Percentiles rank a stretch among this genome's conserved stretches.
These are phyloP conservation scores for Aspergillus texensis DNA, from an alignment of 2,329 filamentous ascomycete genomes.

Conservation along the genomic window DNA sequence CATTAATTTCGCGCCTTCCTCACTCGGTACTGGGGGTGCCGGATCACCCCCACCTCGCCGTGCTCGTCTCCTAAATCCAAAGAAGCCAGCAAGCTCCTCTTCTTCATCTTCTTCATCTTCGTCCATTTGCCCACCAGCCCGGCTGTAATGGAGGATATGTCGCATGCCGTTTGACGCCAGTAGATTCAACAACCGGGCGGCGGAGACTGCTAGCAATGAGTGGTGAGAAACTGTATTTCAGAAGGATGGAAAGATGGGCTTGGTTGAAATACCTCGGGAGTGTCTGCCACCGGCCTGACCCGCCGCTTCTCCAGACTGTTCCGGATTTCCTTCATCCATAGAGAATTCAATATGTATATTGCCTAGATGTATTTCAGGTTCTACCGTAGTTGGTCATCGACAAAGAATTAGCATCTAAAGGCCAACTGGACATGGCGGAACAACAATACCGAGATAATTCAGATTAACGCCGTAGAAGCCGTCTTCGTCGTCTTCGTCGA, in stretches of 20 bases:
- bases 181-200: slow-evolving; percentile 55
- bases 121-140: slow-evolving; percentile 25
- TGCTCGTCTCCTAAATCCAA: slow-evolving; percentile 52
- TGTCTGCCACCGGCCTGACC: slow-evolving; percentile 16
- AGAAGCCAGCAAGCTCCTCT: slow-evolving; percentile 26
- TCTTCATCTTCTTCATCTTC: slow-evolving; percentile 38
- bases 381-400: slow-evolving; percentile 8
- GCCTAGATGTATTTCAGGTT: slow-evolving; percentile 22
- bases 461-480: slow-evolving; percentile 11
- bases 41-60: slow-evolving; percentile 49
- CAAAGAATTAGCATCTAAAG: background rate
- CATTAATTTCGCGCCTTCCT: slow-evolving; percentile 78
- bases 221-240: background rate
- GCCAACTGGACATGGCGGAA: background rate
- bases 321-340: slow-evolving; percentile 27
- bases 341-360: slow-evolving; percentile 34
- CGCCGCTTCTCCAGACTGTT: slow-evolving; percentile 16
- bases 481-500: slow-evolving; percentile 40
- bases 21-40: slow-evolving; percentile 84
- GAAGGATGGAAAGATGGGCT: background rate
- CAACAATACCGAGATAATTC: slow-evolving; percentile 19
- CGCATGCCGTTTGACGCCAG: slow-evolving; percentile 57
- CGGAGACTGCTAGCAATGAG: slow-evolving; percentile 30
- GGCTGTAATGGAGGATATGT: slow-evolving; percentile 50
- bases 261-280: slow-evolving; percentile 25